phyloP scores from a whole-genome alignment of 1,284 basidiomycete species.

The Puccinia sorghi region DNA sequence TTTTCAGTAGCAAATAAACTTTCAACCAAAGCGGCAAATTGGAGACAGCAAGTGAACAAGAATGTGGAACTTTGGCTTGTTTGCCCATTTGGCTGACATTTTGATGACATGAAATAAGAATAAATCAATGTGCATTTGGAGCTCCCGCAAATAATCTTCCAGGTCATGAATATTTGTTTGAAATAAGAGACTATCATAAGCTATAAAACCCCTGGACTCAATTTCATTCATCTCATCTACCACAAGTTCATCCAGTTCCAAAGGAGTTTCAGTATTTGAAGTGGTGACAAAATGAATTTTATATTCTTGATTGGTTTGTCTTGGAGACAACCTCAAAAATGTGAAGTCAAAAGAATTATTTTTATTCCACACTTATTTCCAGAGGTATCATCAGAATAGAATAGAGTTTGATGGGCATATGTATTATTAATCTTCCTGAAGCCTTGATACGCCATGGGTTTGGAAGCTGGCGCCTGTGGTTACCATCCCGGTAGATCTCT shows the following conservation, averaged over 20 bases:
- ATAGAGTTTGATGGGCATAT: slow-evolving; percentile 60
- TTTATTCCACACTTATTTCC: slow-evolving; percentile 62
- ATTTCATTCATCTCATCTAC: slow-evolving; percentile 3
- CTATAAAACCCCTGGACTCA: background rate
- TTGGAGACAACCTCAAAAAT: slow-evolving; percentile 56
- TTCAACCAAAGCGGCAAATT: too few species aligned
- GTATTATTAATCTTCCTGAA: background rate
- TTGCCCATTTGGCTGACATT: slow-evolving; percentile 59
- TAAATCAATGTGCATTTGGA: slow-evolving; percentile 55
- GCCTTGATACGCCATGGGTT: background rate
- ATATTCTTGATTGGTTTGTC: slow-evolving; percentile 54
- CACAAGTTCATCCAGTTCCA: background rate
- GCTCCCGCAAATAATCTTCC: slow-evolving; percentile 54
- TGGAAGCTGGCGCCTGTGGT: background rate
- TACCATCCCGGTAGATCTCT: background rate
- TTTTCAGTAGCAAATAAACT: too few species aligned
- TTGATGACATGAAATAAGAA: slow-evolving; percentile 56
- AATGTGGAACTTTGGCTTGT: slow-evolving; percentile 60
- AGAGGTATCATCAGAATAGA: slow-evolving; percentile 62
- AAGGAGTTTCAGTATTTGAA: slow-evolving; percentile 52
- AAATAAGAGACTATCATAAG: slow-evolving; percentile 57
- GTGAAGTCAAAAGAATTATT: slow-evolving; percentile 61
- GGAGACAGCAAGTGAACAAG: too few species aligned
- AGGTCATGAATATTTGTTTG: slow-evolving; percentile 59
- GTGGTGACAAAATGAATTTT: slow-evolving; percentile 61